Evolutionary conservation across 192 early-diverging fungal genomes (phyloP).

Genomic region (Coemansia sp.): DNA sequence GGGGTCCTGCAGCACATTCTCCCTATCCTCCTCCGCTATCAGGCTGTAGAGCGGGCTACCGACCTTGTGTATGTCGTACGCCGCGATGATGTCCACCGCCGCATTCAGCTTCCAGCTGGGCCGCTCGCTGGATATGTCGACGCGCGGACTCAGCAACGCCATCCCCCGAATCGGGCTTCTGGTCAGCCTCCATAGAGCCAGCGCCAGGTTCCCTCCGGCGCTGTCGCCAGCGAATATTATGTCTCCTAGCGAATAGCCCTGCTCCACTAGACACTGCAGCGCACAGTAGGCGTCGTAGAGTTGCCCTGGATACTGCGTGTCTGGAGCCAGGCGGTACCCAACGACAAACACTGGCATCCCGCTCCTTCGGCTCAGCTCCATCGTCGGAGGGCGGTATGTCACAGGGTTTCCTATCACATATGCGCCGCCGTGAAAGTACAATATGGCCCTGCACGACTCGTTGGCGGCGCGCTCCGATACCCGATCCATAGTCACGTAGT

Average conservation of each 20-base stretch:
- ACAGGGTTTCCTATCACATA: constrained; percentile 50
- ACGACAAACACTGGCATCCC: constrained; percentile 47
- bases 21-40: constrained; percentile 1
- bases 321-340: constrained; percentile 79
- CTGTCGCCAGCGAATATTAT: constrained; percentile 45
- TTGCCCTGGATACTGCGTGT: constrained; percentile 74
- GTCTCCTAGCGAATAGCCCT: constrained; percentile 7
- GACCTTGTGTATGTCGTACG: neutral
- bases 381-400: constrained; percentile 39
- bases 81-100: constrained; percentile 8
- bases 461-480: too few relatives aligned
- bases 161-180: constrained; percentile 3
- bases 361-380: constrained; percentile 48
- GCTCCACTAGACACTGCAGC: constrained; percentile 55
- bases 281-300: constrained; percentile 78
- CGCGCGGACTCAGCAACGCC: constrained; percentile 33
- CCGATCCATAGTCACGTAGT: too few relatives aligned
- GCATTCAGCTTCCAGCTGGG: constrained; percentile 15
- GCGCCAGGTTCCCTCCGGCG: constrained; percentile 43
- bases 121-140: constrained; percentile 20
- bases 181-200: constrained; percentile 31
- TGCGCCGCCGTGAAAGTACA: constrained; percentile 77
- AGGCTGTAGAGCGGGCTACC: constrained; percentile 2
- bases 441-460: constrained; percentile 31
- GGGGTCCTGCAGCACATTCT: constrained; percentile 14